These are phyloP conservation scores for Arthonia radiata DNA, from an alignment of 495 filamentous ascomycete genomes.

Conservation along the genomic window DNA sequence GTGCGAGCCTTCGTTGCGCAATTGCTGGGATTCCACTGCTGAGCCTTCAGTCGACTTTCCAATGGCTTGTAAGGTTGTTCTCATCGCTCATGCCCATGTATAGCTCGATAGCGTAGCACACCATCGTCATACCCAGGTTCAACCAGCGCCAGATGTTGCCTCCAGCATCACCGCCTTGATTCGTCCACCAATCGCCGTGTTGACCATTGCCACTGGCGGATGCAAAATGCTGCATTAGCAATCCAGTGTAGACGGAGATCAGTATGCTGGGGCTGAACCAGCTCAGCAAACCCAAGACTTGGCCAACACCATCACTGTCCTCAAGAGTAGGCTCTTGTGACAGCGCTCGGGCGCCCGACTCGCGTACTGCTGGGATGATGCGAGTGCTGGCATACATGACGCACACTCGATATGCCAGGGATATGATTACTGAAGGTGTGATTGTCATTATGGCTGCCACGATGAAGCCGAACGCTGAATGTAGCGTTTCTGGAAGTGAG, in stretches of 20 bases:
- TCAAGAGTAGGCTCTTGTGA: constrained; percentile 64
- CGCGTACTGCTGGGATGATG: constrained; percentile 80
- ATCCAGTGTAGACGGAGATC: constrained; percentile 87
- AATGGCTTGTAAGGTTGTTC: constrained; percentile 46
- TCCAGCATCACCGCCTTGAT: constrained; percentile 48
- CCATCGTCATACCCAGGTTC: constrained; percentile 71
- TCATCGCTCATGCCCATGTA: constrained; percentile 61
- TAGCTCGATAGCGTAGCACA: constrained; percentile 67
- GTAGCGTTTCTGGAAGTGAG: constrained; percentile 56
- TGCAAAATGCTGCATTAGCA: constrained; percentile 86
- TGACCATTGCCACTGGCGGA: constrained; percentile 34
- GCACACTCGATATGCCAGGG: constrained; percentile 70
- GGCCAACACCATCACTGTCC: constrained; percentile 59
- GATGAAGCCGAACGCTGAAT: constrained; percentile 66
- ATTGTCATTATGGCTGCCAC: constrained; percentile 76
- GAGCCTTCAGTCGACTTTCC: constrained; percentile 80
- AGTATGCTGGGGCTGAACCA: constrained; percentile 86
- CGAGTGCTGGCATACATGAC: constrained; percentile 90
- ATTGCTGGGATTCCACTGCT: no score
- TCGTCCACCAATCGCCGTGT: constrained; percentile 66
- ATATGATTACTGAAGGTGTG: constrained; percentile 84
- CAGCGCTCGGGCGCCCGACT: constrained; percentile 57
- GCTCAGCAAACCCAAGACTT: constrained; percentile 53
- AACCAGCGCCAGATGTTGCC: constrained; percentile 83
- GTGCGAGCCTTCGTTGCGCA: no score